Conservation (phyloP, 208 protist species). For the Zelonia costaricensis region DNA sequence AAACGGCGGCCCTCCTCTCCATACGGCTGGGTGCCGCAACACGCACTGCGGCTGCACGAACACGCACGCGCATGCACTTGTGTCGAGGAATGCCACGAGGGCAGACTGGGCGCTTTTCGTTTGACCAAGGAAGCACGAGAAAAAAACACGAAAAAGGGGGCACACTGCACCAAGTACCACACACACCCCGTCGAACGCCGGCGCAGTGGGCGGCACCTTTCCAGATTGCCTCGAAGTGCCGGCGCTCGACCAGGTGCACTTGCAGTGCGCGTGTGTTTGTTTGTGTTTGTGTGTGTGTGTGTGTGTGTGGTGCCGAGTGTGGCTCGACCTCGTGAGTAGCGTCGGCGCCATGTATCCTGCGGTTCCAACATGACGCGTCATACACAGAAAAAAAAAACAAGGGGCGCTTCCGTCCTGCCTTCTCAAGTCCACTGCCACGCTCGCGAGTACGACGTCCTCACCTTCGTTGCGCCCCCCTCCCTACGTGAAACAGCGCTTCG, state of each 20-base stretch:
- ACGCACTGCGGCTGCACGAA: no score
- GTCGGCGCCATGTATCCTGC: slow-evolving; percentile 26
- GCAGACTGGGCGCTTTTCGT: no score
- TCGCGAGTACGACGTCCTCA: not conserved
- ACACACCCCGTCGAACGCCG: not conserved
- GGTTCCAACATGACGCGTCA: slow-evolving; percentile 35
- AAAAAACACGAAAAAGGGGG: no score
- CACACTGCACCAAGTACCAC: not conserved
- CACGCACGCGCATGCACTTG: no score
- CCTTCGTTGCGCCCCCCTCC: no score
- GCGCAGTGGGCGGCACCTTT: no score
- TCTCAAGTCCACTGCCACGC: no score
- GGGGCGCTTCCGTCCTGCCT: not conserved
- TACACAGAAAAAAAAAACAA: slow-evolving; percentile 6
- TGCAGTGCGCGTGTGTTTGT: not conserved
- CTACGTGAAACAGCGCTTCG: no score
- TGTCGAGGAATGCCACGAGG: no score
- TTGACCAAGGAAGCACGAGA: no score
- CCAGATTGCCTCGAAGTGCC: not conserved
- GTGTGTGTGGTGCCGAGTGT: not conserved
- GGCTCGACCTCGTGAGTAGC: not conserved
- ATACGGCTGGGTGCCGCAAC: no score
- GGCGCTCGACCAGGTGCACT: not conserved
- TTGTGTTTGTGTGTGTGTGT: not conserved
- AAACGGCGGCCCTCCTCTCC: no score